phyloP scores from a whole-genome alignment of 805 yeast genomes.

The Nakazawaea populi region DNA sequence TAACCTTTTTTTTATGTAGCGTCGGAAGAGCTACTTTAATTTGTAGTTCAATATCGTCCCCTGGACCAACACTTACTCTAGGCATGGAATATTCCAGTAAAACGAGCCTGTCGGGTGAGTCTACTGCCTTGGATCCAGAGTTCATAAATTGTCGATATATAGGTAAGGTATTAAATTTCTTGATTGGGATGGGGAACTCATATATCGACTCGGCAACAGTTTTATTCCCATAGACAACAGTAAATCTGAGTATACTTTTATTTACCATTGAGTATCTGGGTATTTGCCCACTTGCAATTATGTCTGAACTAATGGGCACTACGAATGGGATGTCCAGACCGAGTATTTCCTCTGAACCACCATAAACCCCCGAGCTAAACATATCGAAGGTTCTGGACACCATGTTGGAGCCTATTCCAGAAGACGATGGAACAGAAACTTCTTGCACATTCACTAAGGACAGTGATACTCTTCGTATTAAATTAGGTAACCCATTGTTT shows the following conservation, averaged over 20 bases:
- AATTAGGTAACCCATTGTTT: constrained; percentile 38
- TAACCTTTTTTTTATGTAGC: constrained; percentile 18
- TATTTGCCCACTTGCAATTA: constrained; percentile 43
- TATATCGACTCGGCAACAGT: constrained; percentile 15
- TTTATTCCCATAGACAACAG: constrained; percentile 6
- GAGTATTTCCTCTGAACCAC: constrained; percentile 35
- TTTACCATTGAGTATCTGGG: constrained; percentile 6
- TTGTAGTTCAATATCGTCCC: constrained; percentile 37
- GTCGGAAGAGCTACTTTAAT: constrained; percentile 25
- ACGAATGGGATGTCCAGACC: constrained; percentile 58
- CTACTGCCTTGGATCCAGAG: constrained; percentile 36
- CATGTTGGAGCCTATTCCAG: constrained; percentile 27
- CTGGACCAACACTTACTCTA: constrained; percentile 52
- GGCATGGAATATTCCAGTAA: constrained; percentile 41
- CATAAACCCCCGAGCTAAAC: constrained; percentile 29
- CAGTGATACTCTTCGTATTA: constrained; percentile 41
- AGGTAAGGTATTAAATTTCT: constrained; percentile 52
- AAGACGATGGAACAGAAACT: constrained; percentile 32
- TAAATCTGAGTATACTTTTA: neutral
- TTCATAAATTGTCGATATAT: constrained; percentile 50
- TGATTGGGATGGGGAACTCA: constrained; percentile 46
- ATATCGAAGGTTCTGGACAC: constrained; percentile 27
- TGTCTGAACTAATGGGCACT: constrained; percentile 48
- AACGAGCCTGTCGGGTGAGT: constrained; percentile 44
- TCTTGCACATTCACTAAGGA: constrained; percentile 46